These are phyloP conservation scores for Trametes cubensis DNA, from an alignment of 768 basidiomycete species.

Conservation along the genomic window DNA sequence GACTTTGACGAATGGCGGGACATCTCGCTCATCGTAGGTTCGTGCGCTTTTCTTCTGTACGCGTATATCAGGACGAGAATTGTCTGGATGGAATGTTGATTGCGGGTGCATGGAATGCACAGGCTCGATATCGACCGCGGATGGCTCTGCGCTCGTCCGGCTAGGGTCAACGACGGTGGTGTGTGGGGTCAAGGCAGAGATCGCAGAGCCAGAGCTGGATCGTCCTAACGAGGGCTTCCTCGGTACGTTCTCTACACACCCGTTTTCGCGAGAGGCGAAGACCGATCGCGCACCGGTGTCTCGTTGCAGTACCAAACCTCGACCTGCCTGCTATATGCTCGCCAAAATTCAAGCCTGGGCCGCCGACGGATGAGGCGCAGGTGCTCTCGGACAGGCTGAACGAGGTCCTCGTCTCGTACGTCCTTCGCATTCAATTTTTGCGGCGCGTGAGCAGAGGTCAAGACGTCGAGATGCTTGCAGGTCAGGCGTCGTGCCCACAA, in stretches of 20 bases:
- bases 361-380: constrained; percentile 93
- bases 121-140: constrained; percentile 94
- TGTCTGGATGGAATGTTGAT: no score
- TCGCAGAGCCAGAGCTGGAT: constrained; percentile 87
- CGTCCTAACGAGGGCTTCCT: constrained; percentile 76
- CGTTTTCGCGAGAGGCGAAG: no score
- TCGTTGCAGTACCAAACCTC: constrained; percentile 79
- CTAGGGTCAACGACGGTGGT: constrained; percentile 94
- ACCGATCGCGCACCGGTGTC: no score
- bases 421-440: constrained; percentile 17
- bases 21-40: constrained; percentile 79
- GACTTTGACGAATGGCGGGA: constrained; percentile 70
- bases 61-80: no score
- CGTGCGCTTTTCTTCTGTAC: constrained; percentile 31
- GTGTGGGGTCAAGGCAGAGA: constrained; percentile 95
- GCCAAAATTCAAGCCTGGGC: constrained; percentile 92
- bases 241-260: constrained; percentile 47
- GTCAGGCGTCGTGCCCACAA: constrained; percentile 63
- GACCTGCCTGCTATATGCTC: constrained; percentile 94
- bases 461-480: constrained; percentile 41
- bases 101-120: not conserved
- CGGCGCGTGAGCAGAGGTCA: not conserved
- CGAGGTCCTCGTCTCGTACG: constrained; percentile 74
- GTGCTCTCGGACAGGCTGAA: constrained; percentile 83
- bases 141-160: constrained; percentile 89